Percentiles rank a stretch among this genome's conserved stretches.
Evolutionary conservation across 2,329 filamentous ascomycete genomes (phyloP).

Genomic region (Sordariomycetes sp.): DNA sequence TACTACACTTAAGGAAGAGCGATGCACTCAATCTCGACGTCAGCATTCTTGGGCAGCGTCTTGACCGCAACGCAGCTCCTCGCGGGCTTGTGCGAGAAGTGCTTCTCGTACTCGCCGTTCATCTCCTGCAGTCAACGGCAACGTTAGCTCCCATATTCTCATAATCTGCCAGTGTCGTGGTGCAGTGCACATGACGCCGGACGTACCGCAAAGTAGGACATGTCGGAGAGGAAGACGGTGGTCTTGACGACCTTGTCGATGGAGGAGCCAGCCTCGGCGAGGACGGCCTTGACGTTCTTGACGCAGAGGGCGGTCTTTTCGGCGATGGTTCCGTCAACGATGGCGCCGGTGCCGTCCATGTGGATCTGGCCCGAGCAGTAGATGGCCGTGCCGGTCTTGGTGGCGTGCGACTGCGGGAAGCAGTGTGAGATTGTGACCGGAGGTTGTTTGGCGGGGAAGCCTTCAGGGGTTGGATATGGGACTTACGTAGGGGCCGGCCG

Average conservation of each 20-base stretch:
- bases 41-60: conserved; percentile 74
- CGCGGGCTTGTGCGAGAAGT: conserved; percentile 76
- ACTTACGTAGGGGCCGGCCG: conserved; percentile 54
- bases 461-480: not conserved
- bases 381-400: conserved; percentile 54
- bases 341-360: conserved; percentile 41
- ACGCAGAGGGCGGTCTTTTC: conserved; percentile 55
- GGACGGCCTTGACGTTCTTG: conserved; percentile 73
- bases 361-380: conserved; percentile 69
- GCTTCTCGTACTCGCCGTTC: conserved; percentile 78
- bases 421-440: conserved; percentile 7
- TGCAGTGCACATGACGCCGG: not conserved
- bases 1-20: conserved; percentile 46
- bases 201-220: conserved; percentile 68
- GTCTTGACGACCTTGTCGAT: conserved; percentile 82
- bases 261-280: conserved; percentile 69
- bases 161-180: not conserved
- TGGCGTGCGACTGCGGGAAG: conserved; percentile 46
- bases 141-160: not conserved
- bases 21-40: conserved; percentile 86
- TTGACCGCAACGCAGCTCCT: conserved; percentile 85
- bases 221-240: conserved; percentile 83
- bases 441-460: not conserved
- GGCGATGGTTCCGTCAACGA: conserved; percentile 48
- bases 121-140: conserved; percentile 39